Percentiles rank a stretch among this genome's conserved stretches.
Evolutionary conservation across 2,329 filamentous ascomycete species (phyloP).

Genomic region (Elsinoe arachidis): DNA sequence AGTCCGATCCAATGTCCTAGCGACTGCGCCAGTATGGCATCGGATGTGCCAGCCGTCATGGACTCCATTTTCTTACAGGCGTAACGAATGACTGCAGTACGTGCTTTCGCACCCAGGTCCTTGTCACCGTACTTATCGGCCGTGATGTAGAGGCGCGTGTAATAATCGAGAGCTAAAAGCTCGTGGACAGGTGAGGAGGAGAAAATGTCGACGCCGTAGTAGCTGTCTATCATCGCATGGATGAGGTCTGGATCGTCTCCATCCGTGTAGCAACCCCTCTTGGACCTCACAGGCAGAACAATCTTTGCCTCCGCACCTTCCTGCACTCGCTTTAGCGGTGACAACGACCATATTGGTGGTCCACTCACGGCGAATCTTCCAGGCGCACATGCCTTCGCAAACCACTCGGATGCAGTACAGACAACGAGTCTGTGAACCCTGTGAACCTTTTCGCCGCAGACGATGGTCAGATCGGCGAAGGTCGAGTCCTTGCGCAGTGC

Average conservation of each 20-base stretch:
- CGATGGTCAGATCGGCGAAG: not conserved
- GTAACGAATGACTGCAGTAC: not conserved
- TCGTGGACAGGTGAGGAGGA: not conserved
- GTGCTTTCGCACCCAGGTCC: not conserved
- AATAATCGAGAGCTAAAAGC: not conserved
- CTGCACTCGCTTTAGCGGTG: not conserved
- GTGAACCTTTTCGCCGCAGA: conserved; percentile 17
- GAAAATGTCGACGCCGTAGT: not conserved
- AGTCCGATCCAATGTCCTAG: not conserved
- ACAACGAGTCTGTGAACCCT: conserved; percentile 19
- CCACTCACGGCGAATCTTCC: not conserved
- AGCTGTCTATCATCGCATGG: not conserved
- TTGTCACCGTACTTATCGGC: not conserved
- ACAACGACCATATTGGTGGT: not conserved
- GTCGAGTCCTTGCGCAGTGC: not conserved
- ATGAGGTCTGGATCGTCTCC: not conserved
- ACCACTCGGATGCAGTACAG: conserved; percentile 19
- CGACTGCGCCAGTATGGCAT: too few relatives aligned
- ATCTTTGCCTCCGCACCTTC: not conserved
- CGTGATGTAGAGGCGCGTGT: not conserved
- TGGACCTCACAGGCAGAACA: not conserved
- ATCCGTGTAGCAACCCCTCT: not conserved
- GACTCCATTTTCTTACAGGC: too few relatives aligned
- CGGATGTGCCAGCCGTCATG: too few relatives aligned
- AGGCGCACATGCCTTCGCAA: conserved; percentile 17